phyloP scores from a whole-genome alignment of 164 flowering plant genomes.

The Annona cherimola region DNA sequence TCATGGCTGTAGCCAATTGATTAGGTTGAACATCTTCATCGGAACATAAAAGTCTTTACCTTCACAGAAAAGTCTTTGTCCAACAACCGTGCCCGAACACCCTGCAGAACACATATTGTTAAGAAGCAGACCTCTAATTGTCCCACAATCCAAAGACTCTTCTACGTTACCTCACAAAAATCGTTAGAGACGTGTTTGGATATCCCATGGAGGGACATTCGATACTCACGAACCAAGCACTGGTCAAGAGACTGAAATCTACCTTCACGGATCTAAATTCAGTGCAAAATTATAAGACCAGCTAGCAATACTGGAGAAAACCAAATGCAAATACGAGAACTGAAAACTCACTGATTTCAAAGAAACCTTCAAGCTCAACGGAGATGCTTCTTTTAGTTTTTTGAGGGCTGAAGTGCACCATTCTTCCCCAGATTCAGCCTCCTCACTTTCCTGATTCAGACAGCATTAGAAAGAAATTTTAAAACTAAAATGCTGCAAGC shows the following conservation, averaged over 20 bases:
- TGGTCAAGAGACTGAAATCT: conserved; percentile 82
- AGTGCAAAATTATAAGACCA: conserved; percentile 1
- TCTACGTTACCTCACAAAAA: conserved; percentile 62
- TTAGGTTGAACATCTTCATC: not conserved
- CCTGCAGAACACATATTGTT: conserved; percentile 31
- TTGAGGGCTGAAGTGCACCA: conserved; percentile 49
- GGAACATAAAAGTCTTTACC: conserved; percentile 32
- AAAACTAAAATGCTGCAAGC: not conserved
- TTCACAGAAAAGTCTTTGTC: conserved; percentile 88
- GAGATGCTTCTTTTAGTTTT: conserved; percentile 76
- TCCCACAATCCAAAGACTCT: not conserved
- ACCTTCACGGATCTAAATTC: conserved; percentile 74
- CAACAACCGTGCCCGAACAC: conserved; percentile 76
- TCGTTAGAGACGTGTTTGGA: conserved; percentile 58
- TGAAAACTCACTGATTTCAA: conserved; percentile 64
- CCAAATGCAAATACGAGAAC: not conserved
- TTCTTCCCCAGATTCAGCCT: conserved; percentile 37
- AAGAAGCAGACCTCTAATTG: not conserved
- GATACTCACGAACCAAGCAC: conserved; percentile 77
- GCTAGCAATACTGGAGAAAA: not conserved
- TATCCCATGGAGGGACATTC: conserved; percentile 55
- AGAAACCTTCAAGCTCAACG: conserved; percentile 74
- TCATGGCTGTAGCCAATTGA: not conserved
- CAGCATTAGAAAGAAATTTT: not conserved
- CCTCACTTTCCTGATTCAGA: conserved; percentile 52